Evolutionary conservation across 2,329 filamentous ascomycete species (phyloP), one percentile per base, ranked within the genome.

Genomic region (Stemphylium vesicarium): DNA sequence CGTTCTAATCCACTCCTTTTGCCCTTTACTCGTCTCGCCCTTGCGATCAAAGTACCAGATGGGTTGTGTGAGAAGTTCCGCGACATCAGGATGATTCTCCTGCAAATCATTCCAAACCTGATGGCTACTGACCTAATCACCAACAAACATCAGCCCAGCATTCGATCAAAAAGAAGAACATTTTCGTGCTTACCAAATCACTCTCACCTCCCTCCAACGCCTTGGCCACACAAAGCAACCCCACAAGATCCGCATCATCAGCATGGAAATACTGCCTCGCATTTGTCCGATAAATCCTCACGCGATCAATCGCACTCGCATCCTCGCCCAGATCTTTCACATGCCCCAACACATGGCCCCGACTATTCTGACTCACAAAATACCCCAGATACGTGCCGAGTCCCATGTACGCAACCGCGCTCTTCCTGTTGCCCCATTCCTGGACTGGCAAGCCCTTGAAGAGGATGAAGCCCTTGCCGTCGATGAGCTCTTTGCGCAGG

Each of bases 21-120:
- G 83, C 11, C 90, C 91, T 12, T 81, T 78, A 18, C 86, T 90
- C 1, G 85, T 86, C 79, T 96, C 92, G 10, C 92, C 92, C 79
- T 96, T 96, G 50, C 92, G 88, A 76, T 96, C 92, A 74, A 96
- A 94, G 79, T 96, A 95, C 92, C 92, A 96, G 60, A 92, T 85
- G 0, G 92, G 91, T 72, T 88, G 78, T 1, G 89, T 88, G 48
- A 96, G 80, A 5, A 87, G 82, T 73, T 90, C 85, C 0, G 91
- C 88, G 1, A 96, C 88, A 67, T 94, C 91, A 0, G 91, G 91
- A 20, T 90, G 82, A 71, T 94, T 86, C 35, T 75, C 76, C 71
- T 92, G 90, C 32, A 96, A 81, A 33, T 83, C 83, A 76, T 96
- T 96, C 85, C 89, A 96, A 35, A 96, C 89, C 63, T 87, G 80